A percentile compares a stretch with the other conserved stretches of the same genome.
These are phyloP conservation scores for Neoboletus brunneissimus DNA, from an alignment of 768 basidiomycete genomes.

Conservation along the genomic window DNA sequence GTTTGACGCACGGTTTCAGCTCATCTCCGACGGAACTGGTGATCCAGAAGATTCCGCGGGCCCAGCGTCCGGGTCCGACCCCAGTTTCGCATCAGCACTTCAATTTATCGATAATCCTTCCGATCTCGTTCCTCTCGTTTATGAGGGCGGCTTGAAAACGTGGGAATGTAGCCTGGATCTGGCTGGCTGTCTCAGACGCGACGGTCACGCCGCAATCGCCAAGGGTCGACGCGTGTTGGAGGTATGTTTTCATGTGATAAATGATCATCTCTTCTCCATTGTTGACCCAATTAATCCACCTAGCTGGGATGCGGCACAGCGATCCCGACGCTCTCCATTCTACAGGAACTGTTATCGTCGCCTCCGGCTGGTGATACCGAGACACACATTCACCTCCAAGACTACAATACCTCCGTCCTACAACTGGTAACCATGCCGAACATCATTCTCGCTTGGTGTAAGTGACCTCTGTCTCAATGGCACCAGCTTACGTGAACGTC, in stretches of 20 bases:
- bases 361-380: conserved; percentile 18
- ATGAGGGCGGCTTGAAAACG: conserved; percentile 96
- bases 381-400: conserved; percentile 77
- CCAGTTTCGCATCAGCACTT: conserved; percentile 36
- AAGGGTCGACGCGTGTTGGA: conserved; percentile 65
- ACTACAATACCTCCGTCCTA: conserved; percentile 84
- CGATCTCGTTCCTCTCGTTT: conserved; percentile 87
- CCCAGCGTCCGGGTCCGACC: conserved; percentile 10
- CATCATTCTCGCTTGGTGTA: conserved; percentile 79
- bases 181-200: conserved; percentile 56
- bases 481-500: not conserved
- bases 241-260: conserved; percentile 38
- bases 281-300: not conserved
- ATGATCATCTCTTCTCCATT: not conserved
- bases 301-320: conserved; percentile 95
- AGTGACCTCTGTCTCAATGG: conserved; percentile 26
- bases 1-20: conserved; percentile 94
- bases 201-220: conserved; percentile 25
- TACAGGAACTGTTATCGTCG: conserved; percentile 55
- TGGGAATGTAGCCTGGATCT: conserved; percentile 97
- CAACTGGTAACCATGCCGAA: conserved; percentile 80
- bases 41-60: conserved; percentile 30
- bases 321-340: conserved; percentile 73
- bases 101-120: conserved; percentile 78
- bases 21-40: conserved; percentile 58